Evolutionary conservation across 73 alveolate genomes (phyloP), one percentile per base, ranked within the genome.

Genomic region (Paramecium sonneborni): DNA sequence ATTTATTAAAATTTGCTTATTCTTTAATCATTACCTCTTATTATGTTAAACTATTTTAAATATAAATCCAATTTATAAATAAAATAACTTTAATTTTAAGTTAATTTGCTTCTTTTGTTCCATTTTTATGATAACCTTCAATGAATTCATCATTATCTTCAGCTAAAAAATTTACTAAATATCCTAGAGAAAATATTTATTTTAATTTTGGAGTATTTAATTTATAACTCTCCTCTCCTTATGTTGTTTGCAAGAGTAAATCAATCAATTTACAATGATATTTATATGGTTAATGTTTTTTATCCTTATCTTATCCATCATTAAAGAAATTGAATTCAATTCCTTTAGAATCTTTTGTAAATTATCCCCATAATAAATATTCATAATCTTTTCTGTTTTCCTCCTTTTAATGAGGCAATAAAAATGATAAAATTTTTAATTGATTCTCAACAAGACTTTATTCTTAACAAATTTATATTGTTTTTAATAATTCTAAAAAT

Each of bases 401-500:
- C 24, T 79, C 90, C 15, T 79, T 79, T 43, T 79, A 23, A 79
- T 79, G 85, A 26, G 94, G 94, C 2, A 88, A 72, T 44, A 88
- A 48, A 41, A 57, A 70, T 24, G 70, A 72, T n/a, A 88, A 46
- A 7, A 88, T 72, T n/a, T 88, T 88, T 26, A 88, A 32, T 70
- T 88, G 46, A 70, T 88, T 88, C 4, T 88, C 94, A 30, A 88
- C 87, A 6, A 88, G 52, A 69, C 84, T 88, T 8, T 68, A 14
- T 24, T 48, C 70, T 43, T 88, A 34, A 70, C 44, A 67, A 15
- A 57, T 52, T 9, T 69, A 34, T 14, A 88, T 70, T 10, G 76
- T 62, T 35, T 88, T 88, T 24, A 88, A 70, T 7, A 88, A 44
- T 24, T 69, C 87, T 52, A 88, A 88, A 44, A 88, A 88, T 88